Evolutionary conservation across 2,329 filamentous ascomycete genomes (phyloP).

Genomic region (Fusarium subglutinans): DNA sequence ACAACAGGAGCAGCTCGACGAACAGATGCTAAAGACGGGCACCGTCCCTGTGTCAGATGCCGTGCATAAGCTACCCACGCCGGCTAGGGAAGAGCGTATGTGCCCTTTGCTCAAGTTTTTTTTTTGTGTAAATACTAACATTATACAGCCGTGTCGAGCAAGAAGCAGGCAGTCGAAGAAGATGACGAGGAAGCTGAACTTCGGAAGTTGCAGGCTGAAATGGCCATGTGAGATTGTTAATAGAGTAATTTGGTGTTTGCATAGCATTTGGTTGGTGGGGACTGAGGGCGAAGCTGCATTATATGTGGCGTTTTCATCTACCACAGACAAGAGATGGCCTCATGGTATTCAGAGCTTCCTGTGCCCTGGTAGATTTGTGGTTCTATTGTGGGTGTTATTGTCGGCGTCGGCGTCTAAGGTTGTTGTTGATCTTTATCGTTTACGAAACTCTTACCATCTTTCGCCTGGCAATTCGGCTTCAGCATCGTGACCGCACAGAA

Average conservation of each 20-base stretch:
- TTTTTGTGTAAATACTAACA: constrained; percentile 21
- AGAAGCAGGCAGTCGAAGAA: constrained; percentile 67
- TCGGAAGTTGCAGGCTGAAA: constrained; percentile 91
- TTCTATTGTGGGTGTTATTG: constrained; percentile 42
- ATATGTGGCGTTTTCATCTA: constrained; percentile 11
- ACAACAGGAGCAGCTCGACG: constrained; percentile 92
- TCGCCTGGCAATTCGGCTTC: constrained; percentile 22
- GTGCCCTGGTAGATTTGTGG: constrained; percentile 30
- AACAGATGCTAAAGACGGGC: constrained; percentile 92
- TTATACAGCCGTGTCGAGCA: constrained; percentile 45
- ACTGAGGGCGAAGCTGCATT: constrained; percentile 16
- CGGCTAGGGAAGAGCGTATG: constrained; percentile 80
- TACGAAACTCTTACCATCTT: constrained; percentile 28
- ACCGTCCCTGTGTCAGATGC: constrained; percentile 83
- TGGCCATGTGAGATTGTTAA: constrained; percentile 78
- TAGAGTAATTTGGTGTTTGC: constrained; percentile 29
- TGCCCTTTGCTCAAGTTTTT: constrained; percentile 31
- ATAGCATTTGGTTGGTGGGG: constrained; percentile 40
- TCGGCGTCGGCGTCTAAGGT: constrained; percentile 48
- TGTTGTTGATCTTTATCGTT: constrained; percentile 39
- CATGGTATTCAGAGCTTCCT: constrained; percentile 17
- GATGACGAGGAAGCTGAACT: constrained; percentile 97
- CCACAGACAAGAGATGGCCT: constrained; percentile 30
- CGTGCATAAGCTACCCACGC: constrained; percentile 79
- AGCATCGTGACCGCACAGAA: constrained; percentile 5